Evolutionary conservation across 257 asterid species (phyloP), one percentile per base, ranked within the genome.

Genomic region (Vinca minor): DNA sequence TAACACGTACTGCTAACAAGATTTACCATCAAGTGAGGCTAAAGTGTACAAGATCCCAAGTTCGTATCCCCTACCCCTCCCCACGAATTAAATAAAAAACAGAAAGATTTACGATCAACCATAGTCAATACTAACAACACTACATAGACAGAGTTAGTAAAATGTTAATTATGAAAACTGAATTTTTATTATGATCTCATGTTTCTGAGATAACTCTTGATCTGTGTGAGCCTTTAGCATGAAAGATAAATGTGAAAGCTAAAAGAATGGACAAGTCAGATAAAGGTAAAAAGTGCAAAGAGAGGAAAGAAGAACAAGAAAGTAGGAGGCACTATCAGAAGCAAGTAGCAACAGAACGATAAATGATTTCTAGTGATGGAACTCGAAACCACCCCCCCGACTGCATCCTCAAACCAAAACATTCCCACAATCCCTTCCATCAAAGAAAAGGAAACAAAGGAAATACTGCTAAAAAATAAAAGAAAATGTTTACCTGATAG

Each of bases 271-370:
- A 32, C 42, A 56, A 56, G 62, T n/a, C 41, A 9, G 39, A 56
- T 56, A 56, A 29, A 31, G 62, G 42, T 31, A 31, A 31, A 56
- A n/a, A n/a, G 62, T 31, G 41, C 17, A 56, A 56, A 32, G n/a
- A n/a, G 23, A 56, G n/a, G 62, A 56, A 17, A 31, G 62, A 11
- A 31, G 18, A 56, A 56, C 62, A 41, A 56, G 29, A 41, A 56
- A 56, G 21, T 31, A 31, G 62, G 25, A 18, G 23, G 15, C 62
- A 31, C 1, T 17, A 56, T 5, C 25, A 17, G 42, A 56, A 26
- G 62, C 62, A 56, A 56, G n/a, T n/a, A n/a, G n/a, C n/a, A n/a
- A n/a, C 42, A 56, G 31, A 56, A 56, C 7, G 25, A 31, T 56
- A 56, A 55, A n/a, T n/a, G n/a, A n/a, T n/a, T n/a, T n/a, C n/a